Evolutionary conservation across 2,329 filamentous ascomycete genomes (phyloP).

Genomic region (Botrytis sinoallii): DNA sequence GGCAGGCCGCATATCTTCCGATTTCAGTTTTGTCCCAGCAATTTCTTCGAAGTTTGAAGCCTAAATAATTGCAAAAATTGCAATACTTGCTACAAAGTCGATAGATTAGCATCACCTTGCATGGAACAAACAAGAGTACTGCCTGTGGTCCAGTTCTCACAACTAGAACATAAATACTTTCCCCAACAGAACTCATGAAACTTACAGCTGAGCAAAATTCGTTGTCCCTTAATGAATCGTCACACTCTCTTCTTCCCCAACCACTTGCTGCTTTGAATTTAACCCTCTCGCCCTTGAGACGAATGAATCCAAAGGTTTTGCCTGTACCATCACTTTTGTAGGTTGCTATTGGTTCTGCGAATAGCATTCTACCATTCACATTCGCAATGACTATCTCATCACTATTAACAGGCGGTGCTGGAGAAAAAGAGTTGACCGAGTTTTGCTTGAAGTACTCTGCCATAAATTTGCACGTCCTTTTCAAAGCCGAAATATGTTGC

Average conservation of each 20-base stretch:
- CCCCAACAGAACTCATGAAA: not conserved
- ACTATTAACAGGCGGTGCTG: not conserved
- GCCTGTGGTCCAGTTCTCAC: not conserved
- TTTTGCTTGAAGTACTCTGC: not conserved
- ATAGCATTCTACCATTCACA: not conserved
- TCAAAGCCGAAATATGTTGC: conserved; percentile 7
- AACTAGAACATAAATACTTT: not conserved
- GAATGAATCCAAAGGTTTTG: conserved; percentile 2
- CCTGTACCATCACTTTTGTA: not conserved
- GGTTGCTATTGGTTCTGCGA: not conserved
- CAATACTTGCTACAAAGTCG: not conserved
- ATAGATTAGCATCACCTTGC: not conserved
- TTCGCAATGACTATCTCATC: not conserved
- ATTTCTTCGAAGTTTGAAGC: conserved; percentile 1
- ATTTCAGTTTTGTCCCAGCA: conserved; percentile 7
- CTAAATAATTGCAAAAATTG: conserved; percentile 13
- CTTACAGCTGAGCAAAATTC: conserved; percentile 12
- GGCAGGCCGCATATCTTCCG: conserved; percentile 12
- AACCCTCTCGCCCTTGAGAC: not conserved
- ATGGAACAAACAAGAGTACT: not conserved
- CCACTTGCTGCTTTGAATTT: conserved; percentile 2
- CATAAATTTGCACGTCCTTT: conserved; percentile 6
- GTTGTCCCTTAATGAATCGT: conserved; percentile 1
- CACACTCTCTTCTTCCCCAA: not conserved
- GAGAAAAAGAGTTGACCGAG: not conserved